Evolutionary conservation across 257 asterid genomes (phyloP), one percentile per base, ranked within the genome.

Genomic region (Osmanthus fragrans): DNA sequence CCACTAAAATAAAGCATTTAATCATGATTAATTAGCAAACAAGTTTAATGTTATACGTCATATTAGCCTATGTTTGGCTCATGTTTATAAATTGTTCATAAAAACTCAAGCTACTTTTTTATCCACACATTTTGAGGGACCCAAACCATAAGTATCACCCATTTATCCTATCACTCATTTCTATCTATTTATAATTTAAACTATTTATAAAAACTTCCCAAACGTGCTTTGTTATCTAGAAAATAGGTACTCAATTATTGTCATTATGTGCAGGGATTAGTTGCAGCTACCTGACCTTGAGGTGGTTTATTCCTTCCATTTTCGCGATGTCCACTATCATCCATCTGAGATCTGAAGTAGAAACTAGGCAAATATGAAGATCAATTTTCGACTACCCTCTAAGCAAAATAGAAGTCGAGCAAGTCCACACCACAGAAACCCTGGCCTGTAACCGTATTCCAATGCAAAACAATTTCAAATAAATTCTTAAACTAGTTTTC

Each of bases 271-370:
- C 71, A 30, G 54, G 60, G 47, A 60, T 21, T 73, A 68, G 58
- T 15, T 15, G 58, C 71, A 73, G 71, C 68, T 79, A 92, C 98
- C 96, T 91, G 97, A 60, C 97, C 88, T 88, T 88, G 98, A 64
- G 96, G 93, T 72, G 87, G 89, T 86, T 94, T 94, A 49, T 88
- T 92, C 82, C 97, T 89, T 67, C 97, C 97, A 81, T 92, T 91
- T 80, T 92, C 98, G 47, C 93, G 91, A 83, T 90, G 94, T 76
- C 92, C 94, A 42, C 86, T 82, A 77, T 92, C 97, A 77, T 94
- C 97, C 97, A 92, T 92, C 80, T 23, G 71, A 70, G 76, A 80
- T 71, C 74, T 73, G 73, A 71, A 42, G 78, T 39, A 36, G 86
- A 39, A 51, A 8, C 42, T 68, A 76, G 73, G 80, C 70, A 78